phyloP scores from a whole-genome alignment of 2,329 filamentous ascomycete species.

The Nigrograna mackinnonii region DNA sequence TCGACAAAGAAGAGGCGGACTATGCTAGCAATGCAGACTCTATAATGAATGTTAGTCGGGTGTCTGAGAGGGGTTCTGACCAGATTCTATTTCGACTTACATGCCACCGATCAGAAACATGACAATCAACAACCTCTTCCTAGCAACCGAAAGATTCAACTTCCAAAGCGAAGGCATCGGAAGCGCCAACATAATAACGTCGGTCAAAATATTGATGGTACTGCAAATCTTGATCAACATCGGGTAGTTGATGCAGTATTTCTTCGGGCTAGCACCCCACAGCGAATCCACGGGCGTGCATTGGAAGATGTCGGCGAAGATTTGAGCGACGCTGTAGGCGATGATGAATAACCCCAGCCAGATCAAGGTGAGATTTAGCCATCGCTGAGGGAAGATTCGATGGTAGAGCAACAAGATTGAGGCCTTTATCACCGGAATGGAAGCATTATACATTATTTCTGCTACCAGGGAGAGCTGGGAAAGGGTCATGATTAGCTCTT shows the following conservation, averaged over 20 bases:
- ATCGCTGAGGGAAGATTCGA: constrained; percentile 3
- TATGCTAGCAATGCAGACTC: no score
- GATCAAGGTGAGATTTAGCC: constrained; percentile 1
- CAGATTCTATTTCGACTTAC: no score
- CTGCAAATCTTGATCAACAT: constrained; percentile 3
- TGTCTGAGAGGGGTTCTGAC: no score
- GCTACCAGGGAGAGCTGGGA: constrained; percentile 2
- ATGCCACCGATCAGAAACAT: no score
- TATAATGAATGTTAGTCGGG: no score
- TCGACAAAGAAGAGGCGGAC: constrained; percentile 3
- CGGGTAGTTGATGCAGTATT: constrained; percentile 3
- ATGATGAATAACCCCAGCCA: constrained; percentile 2
- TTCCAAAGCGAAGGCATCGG: no score
- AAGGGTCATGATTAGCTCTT: no score
- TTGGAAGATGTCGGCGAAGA: constrained; percentile 3
- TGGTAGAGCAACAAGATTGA: constrained; percentile 3
- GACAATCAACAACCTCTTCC: no score
- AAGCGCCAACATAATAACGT: no score
- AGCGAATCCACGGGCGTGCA: constrained; percentile 1
- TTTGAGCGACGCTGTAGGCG: constrained; percentile 2
- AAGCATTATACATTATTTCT: constrained; percentile 1
- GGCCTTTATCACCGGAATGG: constrained; percentile 2
- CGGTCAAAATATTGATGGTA: no score
- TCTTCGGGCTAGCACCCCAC: constrained; percentile 3
- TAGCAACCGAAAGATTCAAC: no score